Percentiles rank a stretch among this genome's conserved stretches.
Evolutionary conservation across 495 filamentous ascomycete species (phyloP).

Genomic region (Penicillium turbatum): DNA sequence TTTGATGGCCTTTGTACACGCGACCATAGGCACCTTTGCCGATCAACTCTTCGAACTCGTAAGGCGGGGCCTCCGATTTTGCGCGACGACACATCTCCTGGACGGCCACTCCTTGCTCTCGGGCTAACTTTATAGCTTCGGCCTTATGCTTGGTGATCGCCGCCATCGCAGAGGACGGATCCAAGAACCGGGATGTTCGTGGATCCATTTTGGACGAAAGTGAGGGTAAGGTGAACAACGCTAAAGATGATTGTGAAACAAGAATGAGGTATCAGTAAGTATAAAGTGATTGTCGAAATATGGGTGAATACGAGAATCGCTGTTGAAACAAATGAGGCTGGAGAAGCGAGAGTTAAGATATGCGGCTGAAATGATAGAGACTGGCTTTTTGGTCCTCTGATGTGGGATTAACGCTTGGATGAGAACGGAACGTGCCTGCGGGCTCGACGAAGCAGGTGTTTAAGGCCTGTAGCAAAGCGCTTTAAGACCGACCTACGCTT

Average conservation of each 20-base stretch:
- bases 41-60: constrained; percentile 82
- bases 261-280: background rate
- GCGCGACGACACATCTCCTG: constrained; percentile 47
- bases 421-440: background rate
- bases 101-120: constrained; percentile 46
- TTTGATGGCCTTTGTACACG: constrained; percentile 75
- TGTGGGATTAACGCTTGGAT: background rate
- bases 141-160: constrained; percentile 47
- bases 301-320: no score
- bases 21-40: constrained; percentile 95
- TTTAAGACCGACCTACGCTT: background rate
- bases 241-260: background rate
- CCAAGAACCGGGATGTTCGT: constrained; percentile 35
- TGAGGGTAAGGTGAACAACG: background rate
- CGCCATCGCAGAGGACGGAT: constrained; percentile 45
- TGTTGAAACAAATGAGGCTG: no score
- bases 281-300: background rate
- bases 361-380: background rate
- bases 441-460: background rate
- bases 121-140: constrained; percentile 46
- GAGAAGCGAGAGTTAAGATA: background rate
- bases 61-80: constrained; percentile 52
- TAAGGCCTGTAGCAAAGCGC: background rate
- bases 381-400: background rate
- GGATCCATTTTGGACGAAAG: constrained; percentile 24